Conservation (phyloP, 345 rosid genomes). For the Moricandia arvensis region DNA sequence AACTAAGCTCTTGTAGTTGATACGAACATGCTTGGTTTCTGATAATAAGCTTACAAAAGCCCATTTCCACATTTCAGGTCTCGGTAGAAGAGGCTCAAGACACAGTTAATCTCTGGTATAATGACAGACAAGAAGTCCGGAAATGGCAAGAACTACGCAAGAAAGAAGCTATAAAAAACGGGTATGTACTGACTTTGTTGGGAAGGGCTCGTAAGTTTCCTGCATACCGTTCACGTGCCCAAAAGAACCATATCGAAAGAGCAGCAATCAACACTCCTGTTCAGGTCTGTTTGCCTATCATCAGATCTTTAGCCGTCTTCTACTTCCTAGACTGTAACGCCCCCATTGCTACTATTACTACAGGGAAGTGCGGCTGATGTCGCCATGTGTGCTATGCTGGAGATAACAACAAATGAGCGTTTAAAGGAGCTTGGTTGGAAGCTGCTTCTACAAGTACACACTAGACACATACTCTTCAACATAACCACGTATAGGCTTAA, state of each 20-base stretch:
- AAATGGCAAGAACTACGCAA: conserved; percentile 79
- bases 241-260: conserved; percentile 64
- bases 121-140: conserved; percentile 81
- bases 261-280: conserved; percentile 97
- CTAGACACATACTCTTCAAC: neutral
- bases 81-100: conserved; percentile 59
- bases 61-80: neutral
- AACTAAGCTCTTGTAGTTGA: neutral
- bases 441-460: conserved; percentile 55
- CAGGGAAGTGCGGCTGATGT: conserved; percentile 99
- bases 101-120: conserved; percentile 93
- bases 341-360: neutral
- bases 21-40: neutral
- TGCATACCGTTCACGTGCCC: conserved; percentile 36
- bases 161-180: conserved; percentile 50
- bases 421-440: conserved; percentile 85
- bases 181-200: conserved; percentile 64
- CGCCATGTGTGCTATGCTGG: conserved; percentile 95
- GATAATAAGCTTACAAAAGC: neutral
- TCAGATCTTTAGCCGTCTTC: neutral
- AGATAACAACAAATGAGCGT: conserved; percentile 57
- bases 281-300: conserved; percentile 50
- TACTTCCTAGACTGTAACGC: neutral
- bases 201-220: conserved; percentile 87
- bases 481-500: neutral